These are phyloP conservation scores for Peterozyma toletana DNA, from an alignment of 805 yeast genomes.

Conservation along the genomic window DNA sequence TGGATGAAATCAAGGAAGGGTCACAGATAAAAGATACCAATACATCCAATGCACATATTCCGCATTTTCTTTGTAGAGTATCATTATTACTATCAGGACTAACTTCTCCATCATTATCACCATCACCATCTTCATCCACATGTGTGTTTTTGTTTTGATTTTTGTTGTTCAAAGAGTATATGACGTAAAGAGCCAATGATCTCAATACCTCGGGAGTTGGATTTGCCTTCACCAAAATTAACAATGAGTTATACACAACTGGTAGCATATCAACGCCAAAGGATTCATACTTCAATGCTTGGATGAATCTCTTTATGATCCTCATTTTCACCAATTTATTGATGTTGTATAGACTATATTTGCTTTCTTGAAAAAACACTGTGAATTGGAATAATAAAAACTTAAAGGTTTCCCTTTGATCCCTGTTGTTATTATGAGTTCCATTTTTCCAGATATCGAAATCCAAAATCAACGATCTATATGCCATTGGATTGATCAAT, in stretches of 20 bases:
- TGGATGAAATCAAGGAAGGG: conserved; percentile 22
- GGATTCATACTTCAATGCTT: conserved; percentile 35
- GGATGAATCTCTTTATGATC: conserved; percentile 35
- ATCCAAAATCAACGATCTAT: conserved; percentile 52
- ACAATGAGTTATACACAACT: conserved; percentile 29
- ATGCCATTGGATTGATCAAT: conserved; percentile 48
- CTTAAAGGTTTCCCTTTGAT: conserved; percentile 36
- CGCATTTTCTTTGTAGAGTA: conserved; percentile 19
- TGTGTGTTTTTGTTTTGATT: conserved; percentile 8
- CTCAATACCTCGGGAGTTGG: conserved; percentile 48
- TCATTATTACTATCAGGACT: not conserved
- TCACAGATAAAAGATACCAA: conserved; percentile 34
- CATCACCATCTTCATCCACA: not conserved
- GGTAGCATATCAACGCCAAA: conserved; percentile 30
- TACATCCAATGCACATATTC: conserved; percentile 27
- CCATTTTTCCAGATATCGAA: conserved; percentile 46
- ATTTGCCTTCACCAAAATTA: conserved; percentile 34
- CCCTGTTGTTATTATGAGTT: conserved; percentile 11
- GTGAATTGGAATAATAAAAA: conserved; percentile 52
- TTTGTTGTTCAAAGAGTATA: conserved; percentile 34
- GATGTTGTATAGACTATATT: conserved; percentile 41
- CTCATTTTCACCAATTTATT: conserved; percentile 46
- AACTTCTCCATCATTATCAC: too few relatives aligned
- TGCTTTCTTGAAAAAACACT: conserved; percentile 46
- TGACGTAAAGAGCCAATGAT: conserved; percentile 42